Evolutionary conservation across 2,329 filamentous ascomycete species (phyloP), one percentile per base, ranked within the genome.

Genomic region (Aureobasidium mangrovei): DNA sequence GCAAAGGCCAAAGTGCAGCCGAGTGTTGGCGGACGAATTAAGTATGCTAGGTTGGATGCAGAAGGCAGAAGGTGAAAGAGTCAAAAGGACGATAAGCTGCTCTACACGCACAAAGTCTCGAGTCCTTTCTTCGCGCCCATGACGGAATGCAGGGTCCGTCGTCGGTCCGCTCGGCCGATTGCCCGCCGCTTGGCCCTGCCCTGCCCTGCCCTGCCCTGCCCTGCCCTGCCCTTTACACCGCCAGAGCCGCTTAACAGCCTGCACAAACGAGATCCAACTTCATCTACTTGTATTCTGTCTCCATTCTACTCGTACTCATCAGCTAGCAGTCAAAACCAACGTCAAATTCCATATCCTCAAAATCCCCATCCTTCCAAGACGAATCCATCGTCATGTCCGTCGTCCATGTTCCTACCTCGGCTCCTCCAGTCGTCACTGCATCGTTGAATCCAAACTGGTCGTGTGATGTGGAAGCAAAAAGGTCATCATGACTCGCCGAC

Each of bases 311-410:
- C 18, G 18, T 18, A 18, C 18, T 18, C 18, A 18, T 18, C 18
- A 18, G 18, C 18, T 18, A 18, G 18, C 18, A 18, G 18, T 18
- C 18, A 18, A 54, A 46, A 7, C 42, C 52, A 26, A 54, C 18
- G 18, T 43, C 28, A 24, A 46, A 54, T 9, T 44, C 41, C 49
- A 53, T 44, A n/a, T 53, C 49, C 3, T 40, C 33, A 29, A 54
- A 54, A 2, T 46, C 35, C 24, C 40, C 18, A 41, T 46, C 52
- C 5, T 47, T 26, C 31, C 46, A 46, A 10, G 46, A 33, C 24
- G 46, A 40, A 39, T 54, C 42, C 33, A 54, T 40, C 26, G 28
- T 40, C 35, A 41, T 45, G 41, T 46, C 52, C 35, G 29, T 41
- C 9, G n/a, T 29, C 47, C 27, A 31, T 8, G 29, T 12, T 9